Base-by-base conservation (phyloP, 2,329 filamentous ascomycete species). In the Pseudopithomyces chartarum region DNA sequence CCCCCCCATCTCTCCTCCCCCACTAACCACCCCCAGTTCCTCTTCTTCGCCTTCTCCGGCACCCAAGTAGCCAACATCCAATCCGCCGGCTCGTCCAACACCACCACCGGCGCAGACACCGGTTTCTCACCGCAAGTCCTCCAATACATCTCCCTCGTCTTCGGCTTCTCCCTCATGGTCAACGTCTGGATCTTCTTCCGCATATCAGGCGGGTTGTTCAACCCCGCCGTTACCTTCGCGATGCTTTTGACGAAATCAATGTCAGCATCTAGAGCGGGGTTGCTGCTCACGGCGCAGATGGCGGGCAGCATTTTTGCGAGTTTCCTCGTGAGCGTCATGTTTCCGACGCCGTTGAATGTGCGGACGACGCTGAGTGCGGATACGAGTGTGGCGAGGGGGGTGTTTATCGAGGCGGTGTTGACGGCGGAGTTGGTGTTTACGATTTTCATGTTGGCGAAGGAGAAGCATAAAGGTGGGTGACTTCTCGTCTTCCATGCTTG, bases 361-460 rank as follows among this genome's bases (percentile, higher is more conserved):
- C 65, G 76, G 20, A 82, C 80, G 8, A 80, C 78, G 11, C 67
- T 82, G 44, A 73, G 74, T 47, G 57, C 62, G 13, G 69, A 71
- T 10, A 81, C 80, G 15, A 76, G 75, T 33, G 57, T 81, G 44
- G 75, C 68, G 15, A 74, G 77, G 26, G 80, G 80, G 8, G 70
- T 82, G 1, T 81, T 74, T 45, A 81, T 82, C 40, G 80, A 74
- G 47, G 64, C 64, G 40, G 61, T 73, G 22, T 42, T 73, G 23
- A 72, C 70, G 12, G 66, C 68, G 5, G 61, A 69, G 50, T 57
- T 73, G 34, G 67, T 73, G 38, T 71, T 73, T 47, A 70, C 67
- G 6, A 70, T 73, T 40, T 69, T 71, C 52, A 87, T 90, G 82
- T 78, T 90, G 43, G 87, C 87, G 0, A 84, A 85, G 15, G 87